phyloP scores from a whole-genome alignment of 2,329 filamentous ascomycete genomes.

The Pseudogymnoascus sp. region DNA sequence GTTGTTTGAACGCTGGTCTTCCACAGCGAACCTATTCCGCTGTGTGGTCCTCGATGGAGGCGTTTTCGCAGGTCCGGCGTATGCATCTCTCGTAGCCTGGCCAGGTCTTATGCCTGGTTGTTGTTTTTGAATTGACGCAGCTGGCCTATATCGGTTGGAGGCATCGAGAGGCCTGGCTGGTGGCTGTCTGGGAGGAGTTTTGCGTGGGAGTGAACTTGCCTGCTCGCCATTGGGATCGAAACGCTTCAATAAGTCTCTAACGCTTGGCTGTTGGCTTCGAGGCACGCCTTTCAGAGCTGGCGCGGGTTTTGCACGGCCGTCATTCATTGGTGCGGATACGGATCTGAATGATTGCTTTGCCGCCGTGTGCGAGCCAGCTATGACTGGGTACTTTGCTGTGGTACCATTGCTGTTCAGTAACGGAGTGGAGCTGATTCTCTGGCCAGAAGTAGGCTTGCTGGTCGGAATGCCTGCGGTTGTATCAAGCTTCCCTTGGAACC shows the following conservation, averaged over 20 bases:
- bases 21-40: conserved; percentile 42
- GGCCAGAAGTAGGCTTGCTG: neutral
- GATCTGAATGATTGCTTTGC: conserved; percentile 44
- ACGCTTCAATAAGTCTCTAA: conserved; percentile 72
- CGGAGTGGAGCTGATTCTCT: conserved; percentile 30
- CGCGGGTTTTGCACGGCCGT: conserved; percentile 29
- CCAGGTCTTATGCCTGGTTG: conserved; percentile 17
- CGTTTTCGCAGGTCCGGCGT: conserved; percentile 7
- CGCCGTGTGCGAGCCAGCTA: conserved; percentile 36
- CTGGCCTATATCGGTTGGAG: neutral
- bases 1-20: conserved; percentile 48
- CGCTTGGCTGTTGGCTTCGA: conserved; percentile 51
- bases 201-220: conserved; percentile 26
- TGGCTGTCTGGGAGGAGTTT: neutral
- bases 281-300: conserved; percentile 23
- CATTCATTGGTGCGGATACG: conserved; percentile 48
- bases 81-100: neutral
- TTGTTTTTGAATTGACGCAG: neutral
- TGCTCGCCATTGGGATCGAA: conserved; percentile 59
- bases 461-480: neutral
- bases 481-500: conserved; percentile 34
- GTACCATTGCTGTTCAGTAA: conserved; percentile 44
- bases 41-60: conserved; percentile 31
- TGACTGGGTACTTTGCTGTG: conserved; percentile 42
- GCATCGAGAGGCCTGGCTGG: neutral